phyloP scores from a whole-genome alignment of 352 stramenopile genomes.

The Thraustochytrium sp. region DNA sequence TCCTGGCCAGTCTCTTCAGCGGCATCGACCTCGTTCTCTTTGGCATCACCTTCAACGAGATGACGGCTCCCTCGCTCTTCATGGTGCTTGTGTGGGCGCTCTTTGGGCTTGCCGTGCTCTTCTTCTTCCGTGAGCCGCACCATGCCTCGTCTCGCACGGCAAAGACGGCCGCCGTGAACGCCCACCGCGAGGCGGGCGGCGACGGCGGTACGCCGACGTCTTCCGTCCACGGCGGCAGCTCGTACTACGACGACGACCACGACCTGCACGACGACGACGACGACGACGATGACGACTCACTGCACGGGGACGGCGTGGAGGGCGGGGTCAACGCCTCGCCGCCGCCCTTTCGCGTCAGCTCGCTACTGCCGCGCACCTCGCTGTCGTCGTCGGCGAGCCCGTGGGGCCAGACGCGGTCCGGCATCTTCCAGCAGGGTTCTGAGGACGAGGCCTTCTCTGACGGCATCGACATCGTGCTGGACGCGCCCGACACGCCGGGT shows the following conservation, averaged over 20 bases:
- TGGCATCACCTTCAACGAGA: constrained; percentile 63
- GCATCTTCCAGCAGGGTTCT: background rate
- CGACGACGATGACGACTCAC: background rate
- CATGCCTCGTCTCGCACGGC: background rate
- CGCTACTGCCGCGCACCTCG: too few species aligned
- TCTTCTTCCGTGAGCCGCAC: constrained; percentile 2
- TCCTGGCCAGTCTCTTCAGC: constrained; percentile 56
- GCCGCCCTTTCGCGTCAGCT: too few species aligned
- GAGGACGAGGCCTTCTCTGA: constrained; percentile 22
- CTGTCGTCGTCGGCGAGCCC: background rate
- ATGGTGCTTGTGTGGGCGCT: constrained; percentile 51
- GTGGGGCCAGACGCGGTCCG: background rate
- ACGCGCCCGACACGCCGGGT: too few species aligned
- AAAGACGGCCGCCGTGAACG: background rate
- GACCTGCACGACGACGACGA: background rate
- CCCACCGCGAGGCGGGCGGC: too few species aligned
- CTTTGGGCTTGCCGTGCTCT: background rate
- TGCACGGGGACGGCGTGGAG: background rate
- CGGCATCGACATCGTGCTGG: constrained; percentile 33
- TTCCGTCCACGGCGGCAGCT: background rate
- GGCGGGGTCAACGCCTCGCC: too few species aligned
- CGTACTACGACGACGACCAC: constrained; percentile 41
- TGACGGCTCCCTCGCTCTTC: constrained; percentile 68
- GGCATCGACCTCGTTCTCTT: constrained; percentile 52
- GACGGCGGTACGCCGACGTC: too few species aligned